Percentiles rank a stretch among this genome's conserved stretches.
These are phyloP conservation scores for Nigrograna mackinnonii DNA, from an alignment of 2,329 filamentous ascomycete genomes.

Conservation along the genomic window DNA sequence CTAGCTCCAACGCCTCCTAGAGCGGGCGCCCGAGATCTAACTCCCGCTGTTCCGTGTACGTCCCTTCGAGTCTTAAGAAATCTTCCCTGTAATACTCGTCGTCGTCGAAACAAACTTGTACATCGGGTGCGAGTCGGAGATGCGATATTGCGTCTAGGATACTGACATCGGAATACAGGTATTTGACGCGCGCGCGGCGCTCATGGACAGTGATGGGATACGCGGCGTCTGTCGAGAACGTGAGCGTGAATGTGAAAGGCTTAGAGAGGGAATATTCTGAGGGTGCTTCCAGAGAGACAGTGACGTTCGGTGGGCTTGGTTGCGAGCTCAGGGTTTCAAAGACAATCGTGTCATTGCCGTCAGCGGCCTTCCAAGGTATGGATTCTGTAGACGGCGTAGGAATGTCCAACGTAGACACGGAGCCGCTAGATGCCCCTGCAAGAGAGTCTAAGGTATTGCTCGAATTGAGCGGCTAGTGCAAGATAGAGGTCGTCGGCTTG, in stretches of 20 bases:
- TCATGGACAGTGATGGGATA: conserved; percentile 7
- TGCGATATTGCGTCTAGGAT: conserved; percentile 7
- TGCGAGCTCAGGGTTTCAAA: too few species aligned
- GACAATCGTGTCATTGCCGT: too few species aligned
- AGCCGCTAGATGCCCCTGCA: too few species aligned
- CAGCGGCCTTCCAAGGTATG: too few species aligned
- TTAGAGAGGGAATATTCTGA: conserved; percentile 9
- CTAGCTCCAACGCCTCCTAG: too few species aligned
- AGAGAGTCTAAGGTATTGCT: too few species aligned
- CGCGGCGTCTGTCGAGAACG: conserved; percentile 7
- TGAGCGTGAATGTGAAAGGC: conserved; percentile 5
- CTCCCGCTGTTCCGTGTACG: too few species aligned
- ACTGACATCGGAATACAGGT: conserved; percentile 5
- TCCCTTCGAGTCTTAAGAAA: conserved; percentile 1
- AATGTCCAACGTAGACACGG: too few species aligned
- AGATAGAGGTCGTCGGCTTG: too few species aligned
- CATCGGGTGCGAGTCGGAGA: background rate
- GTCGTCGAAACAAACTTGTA: background rate
- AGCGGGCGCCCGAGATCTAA: too few species aligned
- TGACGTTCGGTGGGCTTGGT: conserved; percentile 9
- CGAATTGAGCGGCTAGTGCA: too few species aligned
- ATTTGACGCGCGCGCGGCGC: conserved; percentile 5
- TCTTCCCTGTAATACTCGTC: background rate
- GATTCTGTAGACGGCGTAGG: too few species aligned
- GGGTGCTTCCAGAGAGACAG: conserved; percentile 8